phyloP scores from a whole-genome alignment of 2,329 filamentous ascomycete genomes.

The Pestalotiopsis sp. region DNA sequence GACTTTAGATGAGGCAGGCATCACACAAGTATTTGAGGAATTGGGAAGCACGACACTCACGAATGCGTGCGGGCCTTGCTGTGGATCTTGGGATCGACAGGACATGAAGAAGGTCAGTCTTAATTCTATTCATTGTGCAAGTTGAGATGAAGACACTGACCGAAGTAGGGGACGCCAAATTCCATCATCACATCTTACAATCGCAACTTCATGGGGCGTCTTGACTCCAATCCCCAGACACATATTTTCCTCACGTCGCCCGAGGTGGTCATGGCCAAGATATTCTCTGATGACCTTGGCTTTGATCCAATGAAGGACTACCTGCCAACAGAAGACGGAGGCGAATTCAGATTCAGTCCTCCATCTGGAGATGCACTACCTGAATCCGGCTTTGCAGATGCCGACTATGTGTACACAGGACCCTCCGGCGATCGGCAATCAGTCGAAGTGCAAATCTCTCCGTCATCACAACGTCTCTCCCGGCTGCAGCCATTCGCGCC shows the following conservation, averaged over 20 bases:
- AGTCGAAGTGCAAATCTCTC: slow-evolving; percentile 81
- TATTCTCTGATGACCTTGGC: slow-evolving; percentile 79
- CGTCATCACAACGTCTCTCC: slow-evolving; percentile 91
- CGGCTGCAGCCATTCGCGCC: slow-evolving; percentile 81
- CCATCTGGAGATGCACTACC: slow-evolving; percentile 85
- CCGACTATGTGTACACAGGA: slow-evolving; percentile 93
- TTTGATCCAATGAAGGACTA: slow-evolving; percentile 96
- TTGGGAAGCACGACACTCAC: slow-evolving; percentile 94
- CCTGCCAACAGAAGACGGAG: slow-evolving; percentile 93
- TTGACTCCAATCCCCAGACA: slow-evolving; percentile 92
- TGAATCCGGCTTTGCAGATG: slow-evolving; percentile 81
- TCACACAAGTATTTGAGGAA: slow-evolving; percentile 92
- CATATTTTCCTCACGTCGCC: slow-evolving; percentile 93
- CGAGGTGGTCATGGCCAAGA: slow-evolving; percentile 85
- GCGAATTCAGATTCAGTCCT: slow-evolving; percentile 85
- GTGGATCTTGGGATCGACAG: slow-evolving; percentile 91
- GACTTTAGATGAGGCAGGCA: slow-evolving; percentile 87
- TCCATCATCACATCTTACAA: slow-evolving; percentile 99
- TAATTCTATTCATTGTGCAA: not conserved
- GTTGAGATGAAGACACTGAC: not conserved
- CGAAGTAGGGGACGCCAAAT: slow-evolving; percentile 72
- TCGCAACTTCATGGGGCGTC: slow-evolving; percentile 99
- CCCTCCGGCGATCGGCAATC: slow-evolving; percentile 77
- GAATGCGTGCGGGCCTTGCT: slow-evolving; percentile 92
- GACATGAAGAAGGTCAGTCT: slow-evolving; percentile 79